phyloP scores from a whole-genome alignment of 768 basidiomycete species.

The Crucibulum laeve region DNA sequence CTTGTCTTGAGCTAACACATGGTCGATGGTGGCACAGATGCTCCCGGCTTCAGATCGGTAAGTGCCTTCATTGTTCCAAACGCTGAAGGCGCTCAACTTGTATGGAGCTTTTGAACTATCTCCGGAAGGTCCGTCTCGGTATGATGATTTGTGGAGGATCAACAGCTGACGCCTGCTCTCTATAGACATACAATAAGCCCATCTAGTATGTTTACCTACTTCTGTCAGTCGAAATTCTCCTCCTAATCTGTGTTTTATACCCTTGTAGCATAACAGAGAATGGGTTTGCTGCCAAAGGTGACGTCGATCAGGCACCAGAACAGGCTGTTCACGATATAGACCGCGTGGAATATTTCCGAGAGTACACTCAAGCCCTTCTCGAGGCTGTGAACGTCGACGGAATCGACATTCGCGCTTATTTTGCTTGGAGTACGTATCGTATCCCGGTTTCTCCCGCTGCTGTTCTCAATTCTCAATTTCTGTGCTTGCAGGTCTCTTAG shows the following conservation, averaged over 20 bases:
- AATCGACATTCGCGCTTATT: slow-evolving; percentile 56
- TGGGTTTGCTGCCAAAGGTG: slow-evolving; percentile 62
- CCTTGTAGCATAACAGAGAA: slow-evolving; percentile 59
- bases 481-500: slow-evolving; percentile 45
- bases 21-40: slow-evolving; percentile 27
- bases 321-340: slow-evolving; percentile 52
- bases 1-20: background rate
- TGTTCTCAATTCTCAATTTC: background rate
- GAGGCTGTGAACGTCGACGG: slow-evolving; percentile 52
- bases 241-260: background rate
- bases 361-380: slow-evolving; percentile 46
- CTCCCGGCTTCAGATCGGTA: slow-evolving; percentile 56
- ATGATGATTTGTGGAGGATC: no score
- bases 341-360: slow-evolving; percentile 60
- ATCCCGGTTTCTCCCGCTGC: background rate
- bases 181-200: slow-evolving; percentile 35
- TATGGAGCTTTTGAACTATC: slow-evolving; percentile 52
- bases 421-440: slow-evolving; percentile 55
- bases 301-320: slow-evolving; percentile 38
- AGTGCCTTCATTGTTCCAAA: slow-evolving; percentile 10
- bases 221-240: background rate
- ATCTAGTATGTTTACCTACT: slow-evolving; percentile 41
- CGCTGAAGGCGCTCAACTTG: slow-evolving; percentile 1
- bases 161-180: background rate
- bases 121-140: slow-evolving; percentile 73